These are phyloP conservation scores for Microdochium trichocladiopsis DNA, from an alignment of 2,329 filamentous ascomycete genomes.

Conservation along the genomic window DNA sequence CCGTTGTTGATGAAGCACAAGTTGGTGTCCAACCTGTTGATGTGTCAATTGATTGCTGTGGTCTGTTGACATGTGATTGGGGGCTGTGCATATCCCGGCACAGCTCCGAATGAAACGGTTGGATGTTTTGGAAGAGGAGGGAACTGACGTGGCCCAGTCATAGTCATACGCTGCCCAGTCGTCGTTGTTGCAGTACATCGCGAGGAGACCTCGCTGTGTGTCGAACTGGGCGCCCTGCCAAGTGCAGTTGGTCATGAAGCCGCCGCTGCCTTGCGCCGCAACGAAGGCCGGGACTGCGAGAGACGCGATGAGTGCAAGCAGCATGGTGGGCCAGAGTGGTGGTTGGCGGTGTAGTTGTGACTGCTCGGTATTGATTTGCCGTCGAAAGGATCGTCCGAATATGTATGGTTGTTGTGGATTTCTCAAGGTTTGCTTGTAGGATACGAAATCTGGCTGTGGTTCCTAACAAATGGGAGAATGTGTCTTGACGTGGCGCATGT, in stretches of 20 bases:
- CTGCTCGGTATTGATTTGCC: no score
- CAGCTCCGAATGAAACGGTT: conserved; percentile 3
- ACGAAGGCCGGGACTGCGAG: no score
- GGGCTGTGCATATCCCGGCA: no score
- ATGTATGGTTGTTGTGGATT: no score
- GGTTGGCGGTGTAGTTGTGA: not conserved
- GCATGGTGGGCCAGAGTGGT: conserved; percentile 2
- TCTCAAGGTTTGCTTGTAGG: no score
- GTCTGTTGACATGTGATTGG: no score
- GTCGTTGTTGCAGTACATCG: conserved; percentile 31
- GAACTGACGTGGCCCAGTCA: conserved; percentile 29
- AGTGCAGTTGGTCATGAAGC: conserved; percentile 26
- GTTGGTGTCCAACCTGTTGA: conserved; percentile 27
- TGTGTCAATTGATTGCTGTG: no score
- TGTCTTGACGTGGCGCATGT: no score
- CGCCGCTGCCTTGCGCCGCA: conserved; percentile 14
- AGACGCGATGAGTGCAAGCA: conserved; percentile 5
- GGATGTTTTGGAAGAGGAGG: no score
- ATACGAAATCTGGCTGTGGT: no score
- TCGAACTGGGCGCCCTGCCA: conserved; percentile 20
- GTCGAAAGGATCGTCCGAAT: no score
- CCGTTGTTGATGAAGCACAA: conserved; percentile 19
- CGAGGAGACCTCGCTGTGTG: conserved; percentile 16
- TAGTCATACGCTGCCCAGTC: conserved; percentile 24
- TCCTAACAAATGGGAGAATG: no score